Base-by-base conservation (phyloP, 2,329 filamentous ascomycete species). In the Fusarium sp. region DNA sequence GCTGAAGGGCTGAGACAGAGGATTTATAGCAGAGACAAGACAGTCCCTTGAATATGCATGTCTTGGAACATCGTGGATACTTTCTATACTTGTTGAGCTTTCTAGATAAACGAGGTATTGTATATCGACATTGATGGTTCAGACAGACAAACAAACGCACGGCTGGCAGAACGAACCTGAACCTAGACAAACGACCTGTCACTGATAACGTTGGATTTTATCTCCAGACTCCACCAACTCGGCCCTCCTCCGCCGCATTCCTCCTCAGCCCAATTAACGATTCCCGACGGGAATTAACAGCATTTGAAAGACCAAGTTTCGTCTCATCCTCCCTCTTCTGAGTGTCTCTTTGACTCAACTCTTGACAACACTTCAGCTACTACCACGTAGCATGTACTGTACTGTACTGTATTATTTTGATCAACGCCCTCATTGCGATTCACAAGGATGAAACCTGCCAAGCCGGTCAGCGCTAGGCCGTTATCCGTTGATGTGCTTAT, bases 371-470 rank as follows among this genome's bases (percentile, higher is more conserved):
- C 22, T 18, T 44, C 20, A 53, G 18, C 13, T 7, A 39, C 10
- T 15, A 38, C 10, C 18, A 53, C 31, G 33, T 27, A 53, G 33
- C 22, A 27, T 27, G 49, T 36, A 25, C 47, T 9, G 27, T 20
- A 20, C 6, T 49, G 14, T 27, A n/a, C 8, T 12, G 49, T 7
- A 38, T 31, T 35, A 49, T 61, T 53, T 62, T 39, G 54, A 68
- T 49, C 65, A 67, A 22, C 55, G 50, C 10, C 31, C 4, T 50
- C 38, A 65, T 56, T 56, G 50, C 33, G 49, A 65, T 57, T 65
- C 59, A 42, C 57, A 47, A 31, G 29, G 29, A 64, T 64, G 65
- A 69, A 69, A 69, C 65, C 36, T 54, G 65, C 65, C 65, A 68
- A 68, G 65, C 57, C 63, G 20, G 50, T 68, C 57, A 68, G 65